Conservation (phyloP, 805 yeast species). For the Pichia manshurica region DNA sequence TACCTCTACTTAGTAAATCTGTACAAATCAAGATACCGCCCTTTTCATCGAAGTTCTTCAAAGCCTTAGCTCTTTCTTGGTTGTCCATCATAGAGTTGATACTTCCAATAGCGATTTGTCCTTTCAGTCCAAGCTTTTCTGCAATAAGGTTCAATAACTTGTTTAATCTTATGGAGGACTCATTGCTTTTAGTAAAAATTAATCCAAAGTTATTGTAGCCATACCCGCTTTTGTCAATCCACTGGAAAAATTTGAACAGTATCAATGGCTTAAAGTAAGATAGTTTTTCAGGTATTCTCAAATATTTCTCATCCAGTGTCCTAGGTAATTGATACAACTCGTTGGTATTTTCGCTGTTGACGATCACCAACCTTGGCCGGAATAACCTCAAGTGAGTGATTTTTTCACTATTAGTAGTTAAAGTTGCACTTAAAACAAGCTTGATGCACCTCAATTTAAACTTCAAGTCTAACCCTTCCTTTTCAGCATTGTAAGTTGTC, state of each 20-base stretch:
- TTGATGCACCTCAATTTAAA: slow-evolving; percentile 45
- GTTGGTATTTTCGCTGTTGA: slow-evolving; percentile 47
- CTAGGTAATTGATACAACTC: slow-evolving; percentile 61
- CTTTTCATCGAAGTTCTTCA: slow-evolving; percentile 49
- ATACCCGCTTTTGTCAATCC: slow-evolving; percentile 29
- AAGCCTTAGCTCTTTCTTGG: slow-evolving; percentile 46
- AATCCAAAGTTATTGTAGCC: slow-evolving; percentile 36
- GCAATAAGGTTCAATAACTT: slow-evolving; percentile 46
- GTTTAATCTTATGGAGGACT: slow-evolving; percentile 75
- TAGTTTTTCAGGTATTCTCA: slow-evolving; percentile 28
- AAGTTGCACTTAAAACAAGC: slow-evolving; percentile 85
- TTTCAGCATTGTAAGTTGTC: slow-evolving; percentile 26
- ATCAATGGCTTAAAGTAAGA: slow-evolving; percentile 64
- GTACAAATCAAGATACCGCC: slow-evolving; percentile 65
- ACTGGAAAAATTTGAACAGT: slow-evolving; percentile 48
- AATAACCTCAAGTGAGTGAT: slow-evolving; percentile 63
- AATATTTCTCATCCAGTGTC: slow-evolving; percentile 33
- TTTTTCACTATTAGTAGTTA: slow-evolving; percentile 89
- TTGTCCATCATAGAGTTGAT: slow-evolving; percentile 56
- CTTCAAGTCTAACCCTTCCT: slow-evolving; percentile 24
- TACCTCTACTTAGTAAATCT: slow-evolving; percentile 94
- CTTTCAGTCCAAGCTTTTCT: slow-evolving; percentile 15
- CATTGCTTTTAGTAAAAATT: slow-evolving; percentile 75
- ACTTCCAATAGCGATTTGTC: slow-evolving; percentile 32
- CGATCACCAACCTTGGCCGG: slow-evolving; percentile 68